phyloP scores from a whole-genome alignment of 2,329 filamentous ascomycete species.

The Arthroderma sp. region DNA sequence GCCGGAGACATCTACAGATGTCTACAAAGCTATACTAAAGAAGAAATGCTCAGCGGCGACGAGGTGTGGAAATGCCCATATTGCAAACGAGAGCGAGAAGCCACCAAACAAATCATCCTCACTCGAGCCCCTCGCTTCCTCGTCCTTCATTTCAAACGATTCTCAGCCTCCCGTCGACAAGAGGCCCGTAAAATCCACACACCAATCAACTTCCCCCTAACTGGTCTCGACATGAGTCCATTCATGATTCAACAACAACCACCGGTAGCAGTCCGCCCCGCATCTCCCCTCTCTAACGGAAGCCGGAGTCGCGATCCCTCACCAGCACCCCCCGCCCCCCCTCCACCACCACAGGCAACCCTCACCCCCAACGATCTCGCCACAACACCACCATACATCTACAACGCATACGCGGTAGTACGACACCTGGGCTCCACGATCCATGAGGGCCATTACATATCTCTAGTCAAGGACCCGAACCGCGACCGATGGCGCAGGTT shows the following conservation, averaged over 20 bases:
- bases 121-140: conserved; percentile 68
- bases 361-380: conserved; percentile 14
- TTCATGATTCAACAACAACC: conserved; percentile 39
- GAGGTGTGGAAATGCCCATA: conserved; percentile 60
- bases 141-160: conserved; percentile 64
- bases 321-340: conserved; percentile 42
- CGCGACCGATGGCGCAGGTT: conserved; percentile 48
- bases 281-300: conserved; percentile 16
- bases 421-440: conserved; percentile 58
- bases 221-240: conserved; percentile 50
- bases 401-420: conserved; percentile 78
- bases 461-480: conserved; percentile 50
- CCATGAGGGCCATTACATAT: conserved; percentile 67
- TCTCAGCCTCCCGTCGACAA: conserved; percentile 44
- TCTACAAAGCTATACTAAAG: conserved; percentile 54
- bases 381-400: conserved; percentile 48
- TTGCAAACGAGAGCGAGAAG: conserved; percentile 55
- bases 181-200: conserved; percentile 55
- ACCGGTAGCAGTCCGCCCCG: conserved; percentile 16
- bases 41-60: conserved; percentile 55
- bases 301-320: conserved; percentile 39
- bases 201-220: conserved; percentile 62
- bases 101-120: conserved; percentile 57
- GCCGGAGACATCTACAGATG: conserved; percentile 52
- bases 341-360: conserved; percentile 17